phyloP scores from a whole-genome alignment of 108 stramenopile species.

The Chaetoceros tenuissimus region DNA sequence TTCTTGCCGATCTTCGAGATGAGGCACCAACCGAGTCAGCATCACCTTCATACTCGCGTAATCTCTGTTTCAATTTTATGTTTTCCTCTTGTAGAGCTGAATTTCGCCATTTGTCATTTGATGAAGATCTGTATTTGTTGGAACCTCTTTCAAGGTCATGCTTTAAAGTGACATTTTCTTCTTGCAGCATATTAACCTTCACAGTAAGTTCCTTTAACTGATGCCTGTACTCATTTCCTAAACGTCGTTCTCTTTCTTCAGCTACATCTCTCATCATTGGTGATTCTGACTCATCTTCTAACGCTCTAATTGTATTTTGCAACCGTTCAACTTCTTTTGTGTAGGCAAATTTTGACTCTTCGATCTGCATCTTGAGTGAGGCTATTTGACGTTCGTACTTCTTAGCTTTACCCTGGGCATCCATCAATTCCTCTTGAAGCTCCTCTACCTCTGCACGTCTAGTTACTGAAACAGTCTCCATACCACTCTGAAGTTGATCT shows the following conservation, averaged over 20 bases:
- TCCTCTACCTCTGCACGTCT: slow-evolving; percentile 81
- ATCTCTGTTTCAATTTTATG: slow-evolving; percentile 29
- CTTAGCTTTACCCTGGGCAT: slow-evolving; percentile 34
- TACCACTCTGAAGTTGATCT: slow-evolving; percentile 76
- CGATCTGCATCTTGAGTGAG: slow-evolving; percentile 53
- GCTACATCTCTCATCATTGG: slow-evolving; percentile 17
- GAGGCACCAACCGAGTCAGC: neutral
- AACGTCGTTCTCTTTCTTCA: slow-evolving; percentile 36
- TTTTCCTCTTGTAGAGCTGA: slow-evolving; percentile 57
- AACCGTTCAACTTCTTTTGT: slow-evolving; percentile 55
- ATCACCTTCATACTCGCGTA: slow-evolving; percentile 44
- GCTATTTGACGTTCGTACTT: slow-evolving; percentile 61
- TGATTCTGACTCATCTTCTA: slow-evolving; percentile 38
- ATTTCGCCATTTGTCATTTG: slow-evolving; percentile 48
- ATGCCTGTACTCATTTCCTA: slow-evolving; percentile 42
- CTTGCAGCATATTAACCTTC: slow-evolving; percentile 43
- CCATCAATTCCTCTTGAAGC: slow-evolving; percentile 73
- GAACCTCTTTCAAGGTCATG: slow-evolving; percentile 27
- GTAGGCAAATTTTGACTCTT: slow-evolving; percentile 54
- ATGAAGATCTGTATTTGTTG: slow-evolving; percentile 19
- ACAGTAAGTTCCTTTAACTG: slow-evolving; percentile 55
- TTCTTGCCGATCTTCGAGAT: neutral
- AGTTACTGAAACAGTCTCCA: slow-evolving; percentile 49
- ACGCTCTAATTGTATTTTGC: slow-evolving; percentile 32
- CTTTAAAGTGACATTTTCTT: slow-evolving; percentile 62